A percentile compares a stretch with the other conserved stretches of the same genome.
These are phyloP conservation scores for Brassica balearica DNA, from an alignment of 441 rosid genomes.

Conservation along the genomic window DNA sequence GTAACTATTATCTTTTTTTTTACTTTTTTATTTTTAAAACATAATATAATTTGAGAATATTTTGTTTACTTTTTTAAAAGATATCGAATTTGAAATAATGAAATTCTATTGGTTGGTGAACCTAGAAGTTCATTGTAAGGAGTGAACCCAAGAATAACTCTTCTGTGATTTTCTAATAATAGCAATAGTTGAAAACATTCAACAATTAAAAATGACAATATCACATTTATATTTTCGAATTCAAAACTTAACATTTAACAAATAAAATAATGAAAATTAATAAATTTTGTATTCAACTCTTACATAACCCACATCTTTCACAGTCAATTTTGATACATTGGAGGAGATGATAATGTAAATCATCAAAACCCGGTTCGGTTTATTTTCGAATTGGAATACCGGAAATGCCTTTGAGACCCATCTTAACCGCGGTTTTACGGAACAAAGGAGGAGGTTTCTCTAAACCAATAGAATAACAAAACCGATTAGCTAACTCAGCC, in stretches of 20 bases:
- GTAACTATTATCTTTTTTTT: no score
- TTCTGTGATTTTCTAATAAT: no score
- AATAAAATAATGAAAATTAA: not conserved
- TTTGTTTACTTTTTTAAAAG: no score
- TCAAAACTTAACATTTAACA: not conserved
- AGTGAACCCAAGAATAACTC: no score
- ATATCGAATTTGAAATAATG: no score
- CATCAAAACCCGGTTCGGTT: conserved; percentile 11
- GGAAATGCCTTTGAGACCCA: conserved; percentile 91
- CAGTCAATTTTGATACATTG: not conserved
- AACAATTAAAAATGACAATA: not conserved
- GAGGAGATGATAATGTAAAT: not conserved
- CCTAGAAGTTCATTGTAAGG: no score
- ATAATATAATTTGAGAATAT: no score
- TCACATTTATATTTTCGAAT: not conserved
- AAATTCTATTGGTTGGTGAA: no score
- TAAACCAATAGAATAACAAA: conserved; percentile 80
- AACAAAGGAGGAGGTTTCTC: conserved; percentile 74
- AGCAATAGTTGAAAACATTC: not conserved
- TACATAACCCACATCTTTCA: not conserved
- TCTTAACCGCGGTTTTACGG: conserved; percentile 80
- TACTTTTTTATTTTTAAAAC: no score
- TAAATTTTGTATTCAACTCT: not conserved
- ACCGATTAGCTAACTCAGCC: conserved; percentile 77
- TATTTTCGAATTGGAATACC: conserved; percentile 77